Evolutionary conservation across 2,329 filamentous ascomycete species (phyloP), one percentile per base, ranked within the genome.

Genomic region (Aspergillus quadricinctus): DNA sequence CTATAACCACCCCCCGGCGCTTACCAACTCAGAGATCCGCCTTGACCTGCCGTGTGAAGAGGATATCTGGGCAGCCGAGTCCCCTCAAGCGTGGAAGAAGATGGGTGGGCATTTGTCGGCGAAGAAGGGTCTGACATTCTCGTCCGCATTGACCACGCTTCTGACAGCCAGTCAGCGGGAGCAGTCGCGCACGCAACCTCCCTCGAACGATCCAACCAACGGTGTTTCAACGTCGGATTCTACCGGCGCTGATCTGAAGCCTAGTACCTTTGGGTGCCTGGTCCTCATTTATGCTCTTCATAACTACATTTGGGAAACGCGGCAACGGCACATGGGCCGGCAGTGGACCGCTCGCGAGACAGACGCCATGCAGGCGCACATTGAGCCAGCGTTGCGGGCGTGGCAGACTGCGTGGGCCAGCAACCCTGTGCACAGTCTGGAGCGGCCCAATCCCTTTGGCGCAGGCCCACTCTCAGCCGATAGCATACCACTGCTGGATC

Each of bases 301-400:
- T 76, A 97, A 97, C 65, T 97, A 96, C 73, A 97, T 97, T 48
- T 97, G 94, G 94, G 93, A 97, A 75, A 97, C 92, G 0, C 83
- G 93, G 25, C 92, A 96, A 73, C 82, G 92, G 52, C 92, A 97
- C 65, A 88, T 92, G 65, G 92, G 89, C 64, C 88, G 91, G 60
- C 81, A 91, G 50, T 97, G 93, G 93, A 96, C 92, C 1, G 85
- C 88, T 35, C 88, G 93, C 62, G 93, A 97, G 73, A 96, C 91
- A 0, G 92, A 97, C 64, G 91, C 92, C 61, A 96, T 97, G 92
- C 92, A 97, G 71, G 85, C 89, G 1, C 92, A 96, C 68, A 95
- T 97, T 56, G 92, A 97, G 72, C 93, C 93, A 10, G 93, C 93
- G 2, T 78, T 99, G 59, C 89, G 92, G 71, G 92, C 93, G 7